These are phyloP conservation scores for Litchi chinensis DNA, from an alignment of 345 rosid genomes.

Conservation along the genomic window DNA sequence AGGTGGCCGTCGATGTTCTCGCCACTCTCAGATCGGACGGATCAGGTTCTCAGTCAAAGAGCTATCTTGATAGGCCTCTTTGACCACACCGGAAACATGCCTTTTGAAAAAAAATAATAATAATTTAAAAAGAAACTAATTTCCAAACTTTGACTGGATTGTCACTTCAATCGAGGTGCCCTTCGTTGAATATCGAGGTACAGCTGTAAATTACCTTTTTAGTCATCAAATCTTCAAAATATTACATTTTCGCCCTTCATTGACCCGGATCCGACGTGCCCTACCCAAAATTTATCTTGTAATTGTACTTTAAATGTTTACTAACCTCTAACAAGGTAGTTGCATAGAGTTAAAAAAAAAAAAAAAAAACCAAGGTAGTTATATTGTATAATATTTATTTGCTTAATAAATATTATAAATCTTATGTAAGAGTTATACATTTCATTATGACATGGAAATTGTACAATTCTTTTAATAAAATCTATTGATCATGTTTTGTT, in stretches of 20 bases:
- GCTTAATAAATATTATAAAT: too few relatives aligned
- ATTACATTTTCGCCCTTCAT: neutral
- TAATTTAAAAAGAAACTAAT: conserved; percentile 8
- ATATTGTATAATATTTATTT: too few relatives aligned
- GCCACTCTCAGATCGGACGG: conserved; percentile 34
- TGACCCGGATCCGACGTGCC: neutral
- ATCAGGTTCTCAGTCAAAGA: conserved; percentile 35
- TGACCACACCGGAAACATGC: conserved; percentile 55
- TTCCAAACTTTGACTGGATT: conserved; percentile 71
- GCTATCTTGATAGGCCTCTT: conserved; percentile 43
- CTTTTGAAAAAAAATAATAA: neutral
- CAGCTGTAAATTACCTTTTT: conserved; percentile 30
- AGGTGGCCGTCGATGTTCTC: conserved; percentile 30
- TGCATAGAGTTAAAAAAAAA: too few relatives aligned
- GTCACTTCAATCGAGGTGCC: conserved; percentile 70
- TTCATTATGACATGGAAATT: too few relatives aligned
- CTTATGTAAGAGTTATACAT: too few relatives aligned
- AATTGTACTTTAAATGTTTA: too few relatives aligned
- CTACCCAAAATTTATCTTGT: too few relatives aligned
- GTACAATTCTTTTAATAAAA: too few relatives aligned
- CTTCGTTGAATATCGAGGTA: conserved; percentile 54
- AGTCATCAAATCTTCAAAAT: conserved; percentile 1
- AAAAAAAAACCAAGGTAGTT: too few relatives aligned
- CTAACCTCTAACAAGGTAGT: too few relatives aligned
- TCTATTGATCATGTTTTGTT: too few relatives aligned